Base-by-base conservation (phyloP, 78 protist genomes). In the Protostelium mycophagum region DNA sequence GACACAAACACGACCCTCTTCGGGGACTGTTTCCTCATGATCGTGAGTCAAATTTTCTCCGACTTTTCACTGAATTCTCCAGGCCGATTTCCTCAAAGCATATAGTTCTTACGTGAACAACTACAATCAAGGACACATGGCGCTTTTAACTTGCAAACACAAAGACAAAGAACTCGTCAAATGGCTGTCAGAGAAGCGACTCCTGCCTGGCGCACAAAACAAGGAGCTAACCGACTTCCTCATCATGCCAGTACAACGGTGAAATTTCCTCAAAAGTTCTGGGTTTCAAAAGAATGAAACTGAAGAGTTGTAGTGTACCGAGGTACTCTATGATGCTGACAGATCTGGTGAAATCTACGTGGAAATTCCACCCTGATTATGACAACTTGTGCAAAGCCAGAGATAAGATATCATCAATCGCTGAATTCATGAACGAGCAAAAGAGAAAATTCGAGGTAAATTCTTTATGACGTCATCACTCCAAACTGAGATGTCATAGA, bases 231-330 rank as follows among this genome's bases (percentile, higher is more conserved):
- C 89, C 0, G 38, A 85, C 38, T 89, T 94, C 86, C 73, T 94
- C 35, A 94, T 94, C 88, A 88, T 89, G 88, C 96, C 96, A 1
- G 89, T 94, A 34, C 96, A 94, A 38, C 10, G 73, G 73, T 51
- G 73, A 51, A n/a, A n/a, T n/a, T n/a, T n/a, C n/a, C n/a, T n/a
- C n/a, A n/a, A n/a, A n/a, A n/a, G n/a, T n/a, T n/a, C n/a, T 51
- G 73, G 16, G 31, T 5, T 25, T 51, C 73, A 16, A 25, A 16
- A 51, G 5, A 16, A 51, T 51, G 73, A 16, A 25, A 16, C 73
- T 51, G 73, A 51, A 25, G 73, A 25, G 31, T 25, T 51, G 73
- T 16, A 51, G 94, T 28, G 91, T 94, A 63, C 96, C 94, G 1
- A 63, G 94, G 28, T 94, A 91, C 73, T 85, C 34, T 83, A 35